phyloP scores from a whole-genome alignment of 345 rosid genomes.

The Dipteronia sinensis region DNA sequence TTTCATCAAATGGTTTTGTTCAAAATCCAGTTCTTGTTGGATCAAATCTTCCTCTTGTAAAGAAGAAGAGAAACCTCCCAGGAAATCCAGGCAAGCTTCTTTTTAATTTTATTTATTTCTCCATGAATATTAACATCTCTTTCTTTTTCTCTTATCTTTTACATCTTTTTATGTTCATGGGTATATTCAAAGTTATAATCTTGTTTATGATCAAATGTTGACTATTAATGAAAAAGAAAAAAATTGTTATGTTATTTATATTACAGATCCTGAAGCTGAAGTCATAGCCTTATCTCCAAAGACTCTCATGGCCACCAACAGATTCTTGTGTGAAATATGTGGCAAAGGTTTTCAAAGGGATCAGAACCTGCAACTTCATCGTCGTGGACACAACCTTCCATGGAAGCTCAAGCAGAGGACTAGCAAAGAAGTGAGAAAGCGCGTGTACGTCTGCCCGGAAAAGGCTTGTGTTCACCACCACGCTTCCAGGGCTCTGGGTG shows the following conservation, averaged over 20 bases:
- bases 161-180: slow-evolving; percentile 1
- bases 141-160: background rate
- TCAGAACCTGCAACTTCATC: slow-evolving; percentile 92
- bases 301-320: slow-evolving; percentile 97
- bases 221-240: background rate
- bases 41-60: slow-evolving; percentile 51
- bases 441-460: slow-evolving; percentile 97
- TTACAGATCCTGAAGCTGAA: slow-evolving; percentile 94
- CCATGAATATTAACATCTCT: background rate
- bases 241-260: background rate
- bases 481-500: slow-evolving; percentile 95
- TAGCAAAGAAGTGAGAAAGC: slow-evolving; percentile 70
- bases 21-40: slow-evolving; percentile 36
- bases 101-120: background rate
- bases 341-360: slow-evolving; percentile 98
- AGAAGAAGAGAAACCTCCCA: slow-evolving; percentile 95
- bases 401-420: slow-evolving; percentile 98
- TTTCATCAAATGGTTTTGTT: slow-evolving; percentile 44
- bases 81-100: slow-evolving; percentile 82
- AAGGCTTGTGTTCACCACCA: slow-evolving; percentile 85
- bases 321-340: slow-evolving; percentile 92
- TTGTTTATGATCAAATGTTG: background rate
- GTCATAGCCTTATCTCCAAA: slow-evolving; percentile 93
- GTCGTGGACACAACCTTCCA: slow-evolving; percentile 96
- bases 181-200: slow-evolving; percentile 21